Percentiles rank a stretch among this genome's conserved stretches.
Evolutionary conservation across 768 basidiomycete species (phyloP).

Genomic region (Pulveroboletus ravenelii): DNA sequence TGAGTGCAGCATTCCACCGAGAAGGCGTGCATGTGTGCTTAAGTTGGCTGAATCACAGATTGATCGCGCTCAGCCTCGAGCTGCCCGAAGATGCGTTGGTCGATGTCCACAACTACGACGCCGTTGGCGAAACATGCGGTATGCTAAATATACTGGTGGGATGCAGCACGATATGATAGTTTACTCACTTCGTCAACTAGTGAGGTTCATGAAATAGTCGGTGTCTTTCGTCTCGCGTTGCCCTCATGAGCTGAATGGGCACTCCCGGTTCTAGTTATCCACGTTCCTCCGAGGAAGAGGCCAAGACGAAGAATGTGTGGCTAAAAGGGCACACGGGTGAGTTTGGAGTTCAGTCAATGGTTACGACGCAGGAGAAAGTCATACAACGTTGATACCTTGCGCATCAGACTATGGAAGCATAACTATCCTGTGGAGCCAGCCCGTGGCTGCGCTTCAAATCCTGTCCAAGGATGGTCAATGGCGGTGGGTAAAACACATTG

Average conservation of each 20-base stretch:
- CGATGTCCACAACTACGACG: constrained; percentile 42
- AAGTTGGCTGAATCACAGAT: constrained; percentile 23
- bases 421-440: constrained; percentile 58
- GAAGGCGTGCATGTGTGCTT: background rate
- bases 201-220: constrained; percentile 65
- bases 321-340: constrained; percentile 56
- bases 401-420: constrained; percentile 48
- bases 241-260: background rate
- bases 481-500: constrained; percentile 56
- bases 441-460: constrained; percentile 55
- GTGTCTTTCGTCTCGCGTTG: constrained; percentile 11
- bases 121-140: constrained; percentile 42
- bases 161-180: background rate
- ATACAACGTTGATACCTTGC: background rate
- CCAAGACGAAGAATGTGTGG: constrained; percentile 51
- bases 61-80: constrained; percentile 49
- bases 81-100: constrained; percentile 51
- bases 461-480: constrained; percentile 47
- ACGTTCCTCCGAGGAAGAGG: constrained; percentile 45
- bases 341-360: background rate
- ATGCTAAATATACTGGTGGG: background rate
- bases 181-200: constrained; percentile 28
- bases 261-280: constrained; percentile 38
- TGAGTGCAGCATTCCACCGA: constrained; percentile 8
- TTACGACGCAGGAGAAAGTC: too few species aligned